phyloP scores from a whole-genome alignment of 1,139 yeast species.

The Hyphopichia fennica region DNA sequence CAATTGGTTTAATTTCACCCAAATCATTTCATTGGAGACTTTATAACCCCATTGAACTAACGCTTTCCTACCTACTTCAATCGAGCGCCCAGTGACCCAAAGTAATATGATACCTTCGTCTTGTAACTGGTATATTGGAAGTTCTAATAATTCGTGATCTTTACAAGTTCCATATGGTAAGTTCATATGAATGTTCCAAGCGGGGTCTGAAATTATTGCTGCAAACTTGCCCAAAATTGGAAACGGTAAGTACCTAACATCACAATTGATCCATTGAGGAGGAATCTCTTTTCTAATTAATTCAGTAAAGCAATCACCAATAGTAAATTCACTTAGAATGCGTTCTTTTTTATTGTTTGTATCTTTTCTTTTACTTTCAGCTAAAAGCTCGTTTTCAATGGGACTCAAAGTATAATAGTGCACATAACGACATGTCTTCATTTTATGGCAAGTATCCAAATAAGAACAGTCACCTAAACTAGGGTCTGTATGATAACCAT shows the following conservation, averaged over 20 bases:
- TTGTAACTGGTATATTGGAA: slow-evolving; percentile 70
- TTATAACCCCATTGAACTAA: slow-evolving; percentile 79
- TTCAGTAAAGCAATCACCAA: slow-evolving; percentile 55
- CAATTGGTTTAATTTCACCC: slow-evolving; percentile 89
- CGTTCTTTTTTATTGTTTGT: slow-evolving; percentile 16
- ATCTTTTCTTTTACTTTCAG: slow-evolving; percentile 9
- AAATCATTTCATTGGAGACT: slow-evolving; percentile 75
- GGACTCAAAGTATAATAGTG: slow-evolving; percentile 75
- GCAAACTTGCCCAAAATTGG: slow-evolving; percentile 76
- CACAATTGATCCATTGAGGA: slow-evolving; percentile 87
- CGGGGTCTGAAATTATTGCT: slow-evolving; percentile 87
- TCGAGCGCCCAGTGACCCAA: slow-evolving; percentile 95
- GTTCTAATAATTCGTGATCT: slow-evolving; percentile 64
- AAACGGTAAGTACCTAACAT: slow-evolving; percentile 72
- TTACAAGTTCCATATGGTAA: slow-evolving; percentile 77
- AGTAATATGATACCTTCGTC: slow-evolving; percentile 79
- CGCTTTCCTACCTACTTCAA: slow-evolving; percentile 82
- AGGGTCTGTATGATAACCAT: slow-evolving; percentile 56
- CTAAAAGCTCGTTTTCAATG: background rate
- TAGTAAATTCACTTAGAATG: slow-evolving; percentile 44
- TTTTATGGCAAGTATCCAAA: slow-evolving; percentile 88
- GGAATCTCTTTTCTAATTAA: slow-evolving; percentile 37
- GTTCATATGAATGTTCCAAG: slow-evolving; percentile 82
- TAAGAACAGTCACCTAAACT: slow-evolving; percentile 91
- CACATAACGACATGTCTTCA: slow-evolving; percentile 74